These are phyloP conservation scores for Nannochloropsis salina DNA, from an alignment of 108 stramenopile species.

Conservation along the genomic window DNA sequence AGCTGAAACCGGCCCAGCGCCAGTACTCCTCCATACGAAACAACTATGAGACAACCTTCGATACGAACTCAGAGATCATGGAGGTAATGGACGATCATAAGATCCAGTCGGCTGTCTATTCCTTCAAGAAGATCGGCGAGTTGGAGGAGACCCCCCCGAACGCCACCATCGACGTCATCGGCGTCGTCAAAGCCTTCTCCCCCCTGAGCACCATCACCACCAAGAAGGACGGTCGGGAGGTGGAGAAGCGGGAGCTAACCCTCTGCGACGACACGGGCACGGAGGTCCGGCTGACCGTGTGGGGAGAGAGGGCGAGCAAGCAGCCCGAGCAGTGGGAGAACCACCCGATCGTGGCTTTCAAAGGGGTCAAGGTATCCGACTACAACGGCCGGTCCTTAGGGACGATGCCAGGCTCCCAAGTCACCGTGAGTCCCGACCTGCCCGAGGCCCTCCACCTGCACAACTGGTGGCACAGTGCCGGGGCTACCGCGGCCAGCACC, in stretches of 20 bases:
- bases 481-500: slow-evolving; percentile 57
- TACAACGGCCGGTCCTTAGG: slow-evolving; percentile 71
- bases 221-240: slow-evolving; percentile 73
- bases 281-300: slow-evolving; percentile 76
- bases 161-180: slow-evolving; percentile 71
- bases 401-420: slow-evolving; percentile 46
- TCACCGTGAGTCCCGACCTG: slow-evolving; percentile 45
- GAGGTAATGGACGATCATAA: slow-evolving; percentile 61
- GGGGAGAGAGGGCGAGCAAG: slow-evolving; percentile 66
- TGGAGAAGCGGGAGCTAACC: slow-evolving; percentile 77
- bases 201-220: slow-evolving; percentile 62
- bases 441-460: slow-evolving; percentile 44
- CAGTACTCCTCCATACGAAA: slow-evolving; percentile 71
- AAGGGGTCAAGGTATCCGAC: slow-evolving; percentile 72
- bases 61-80: slow-evolving; percentile 74
- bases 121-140: slow-evolving; percentile 45
- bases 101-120: slow-evolving; percentile 55
- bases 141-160: slow-evolving; percentile 62
- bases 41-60: slow-evolving; percentile 87
- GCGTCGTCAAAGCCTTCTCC: slow-evolving; percentile 66
- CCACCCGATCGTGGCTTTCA: slow-evolving; percentile 73
- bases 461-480: slow-evolving; percentile 47
- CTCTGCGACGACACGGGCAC: slow-evolving; percentile 79
- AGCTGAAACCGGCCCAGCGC: slow-evolving; percentile 86
- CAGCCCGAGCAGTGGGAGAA: slow-evolving; percentile 57